Percentiles rank a stretch among this genome's conserved stretches.
Conservation (phyloP, 305 asterid genomes). For the Fraxinus xanthoxyloides region DNA sequence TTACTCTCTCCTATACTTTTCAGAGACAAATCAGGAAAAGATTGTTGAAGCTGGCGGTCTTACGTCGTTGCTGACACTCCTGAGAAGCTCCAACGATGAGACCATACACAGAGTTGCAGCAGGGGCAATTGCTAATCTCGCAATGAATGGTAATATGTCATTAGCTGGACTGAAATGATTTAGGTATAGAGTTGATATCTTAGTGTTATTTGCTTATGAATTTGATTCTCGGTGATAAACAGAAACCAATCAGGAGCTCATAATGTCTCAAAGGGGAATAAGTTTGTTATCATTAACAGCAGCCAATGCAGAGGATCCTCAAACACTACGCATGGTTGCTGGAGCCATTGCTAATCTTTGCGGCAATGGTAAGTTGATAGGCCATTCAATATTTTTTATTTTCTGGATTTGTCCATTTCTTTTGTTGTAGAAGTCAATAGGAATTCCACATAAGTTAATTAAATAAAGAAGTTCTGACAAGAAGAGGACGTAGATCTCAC, state of each 20-base stretch:
- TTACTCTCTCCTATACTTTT: constrained; percentile 18
- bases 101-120: constrained; percentile 81
- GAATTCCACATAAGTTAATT: not conserved
- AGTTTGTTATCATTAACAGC: constrained; percentile 65
- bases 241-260: constrained; percentile 90
- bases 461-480: not conserved
- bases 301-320: constrained; percentile 75
- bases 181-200: not conserved
- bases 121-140: constrained; percentile 92
- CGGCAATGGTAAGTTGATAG: constrained; percentile 63
- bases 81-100: constrained; percentile 66
- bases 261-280: constrained; percentile 76
- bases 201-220: constrained; percentile 8
- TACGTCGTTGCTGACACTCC: constrained; percentile 62
- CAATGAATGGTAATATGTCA: constrained; percentile 68
- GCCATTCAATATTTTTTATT: not conserved
- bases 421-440: not conserved
- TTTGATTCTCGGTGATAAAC: constrained; percentile 26
- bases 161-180: constrained; percentile 1
- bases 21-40: constrained; percentile 82
- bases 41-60: constrained; percentile 92
- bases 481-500: not conserved
- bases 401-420: not conserved
- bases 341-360: constrained; percentile 93
- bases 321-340: constrained; percentile 93